Evolutionary conservation across 2,329 filamentous ascomycete genomes (phyloP).

Genomic region (Tolypocladium ophioglossoides): DNA sequence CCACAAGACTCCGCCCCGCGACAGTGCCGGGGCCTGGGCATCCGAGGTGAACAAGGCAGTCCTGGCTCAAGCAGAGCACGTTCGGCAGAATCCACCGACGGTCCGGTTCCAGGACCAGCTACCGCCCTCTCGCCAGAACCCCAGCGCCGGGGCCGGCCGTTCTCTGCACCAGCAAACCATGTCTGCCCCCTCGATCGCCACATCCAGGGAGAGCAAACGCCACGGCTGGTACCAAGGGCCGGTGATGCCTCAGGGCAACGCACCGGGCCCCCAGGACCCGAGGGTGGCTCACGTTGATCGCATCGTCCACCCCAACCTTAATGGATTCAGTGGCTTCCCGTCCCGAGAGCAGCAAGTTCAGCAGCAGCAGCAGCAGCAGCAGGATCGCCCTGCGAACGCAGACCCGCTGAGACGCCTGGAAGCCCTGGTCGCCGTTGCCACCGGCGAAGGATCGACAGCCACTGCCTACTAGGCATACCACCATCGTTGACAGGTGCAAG

Average conservation of each 20-base stretch:
- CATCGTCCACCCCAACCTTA: constrained; percentile 48
- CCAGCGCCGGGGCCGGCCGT: constrained; percentile 11
- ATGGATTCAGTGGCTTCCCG: constrained; percentile 40
- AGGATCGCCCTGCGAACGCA: constrained; percentile 16
- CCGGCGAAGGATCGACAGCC: constrained; percentile 31
- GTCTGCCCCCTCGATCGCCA: constrained; percentile 46
- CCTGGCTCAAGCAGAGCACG: constrained; percentile 42
- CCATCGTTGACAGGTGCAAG: too few relatives aligned
- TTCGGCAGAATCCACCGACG: constrained; percentile 31
- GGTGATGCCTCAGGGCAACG: constrained; percentile 25
- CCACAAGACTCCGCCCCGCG: constrained; percentile 36
- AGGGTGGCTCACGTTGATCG: constrained; percentile 38
- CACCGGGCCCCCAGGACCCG: constrained; percentile 15
- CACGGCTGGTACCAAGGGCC: constrained; percentile 63
- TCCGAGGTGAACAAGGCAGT: constrained; percentile 45
- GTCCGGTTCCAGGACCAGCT: constrained; percentile 46
- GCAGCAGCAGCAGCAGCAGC: constrained; percentile 11
- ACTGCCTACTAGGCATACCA: constrained; percentile 22
- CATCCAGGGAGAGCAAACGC: constrained; percentile 51
- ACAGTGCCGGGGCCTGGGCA: constrained; percentile 45
- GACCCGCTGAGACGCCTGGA: constrained; percentile 29
- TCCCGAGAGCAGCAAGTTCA: constrained; percentile 15
- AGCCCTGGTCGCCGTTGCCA: constrained; percentile 33
- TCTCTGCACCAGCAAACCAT: constrained; percentile 45
- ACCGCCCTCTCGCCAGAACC: constrained; percentile 20